These are phyloP conservation scores for Tulasnella calospora DNA, from an alignment of 768 basidiomycete genomes.

Conservation along the genomic window DNA sequence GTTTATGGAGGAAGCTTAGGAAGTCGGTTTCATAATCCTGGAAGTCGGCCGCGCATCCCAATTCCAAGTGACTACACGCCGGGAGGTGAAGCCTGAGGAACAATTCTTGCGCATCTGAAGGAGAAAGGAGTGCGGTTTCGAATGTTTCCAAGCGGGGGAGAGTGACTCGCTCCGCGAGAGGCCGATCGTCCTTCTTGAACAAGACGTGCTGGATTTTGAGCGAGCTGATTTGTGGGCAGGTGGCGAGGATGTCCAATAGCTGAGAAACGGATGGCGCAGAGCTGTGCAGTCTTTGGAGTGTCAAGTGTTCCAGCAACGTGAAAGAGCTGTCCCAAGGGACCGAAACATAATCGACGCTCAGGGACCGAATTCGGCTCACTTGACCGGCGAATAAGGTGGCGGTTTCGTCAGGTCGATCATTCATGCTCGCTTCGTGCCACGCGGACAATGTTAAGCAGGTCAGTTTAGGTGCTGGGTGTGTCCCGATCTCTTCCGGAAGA, in stretches of 20 bases:
- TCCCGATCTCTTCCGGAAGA: neutral
- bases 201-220: neutral
- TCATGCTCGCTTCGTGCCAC: neutral
- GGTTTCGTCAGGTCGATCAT: neutral
- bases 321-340: neutral
- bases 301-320: neutral
- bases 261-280: neutral
- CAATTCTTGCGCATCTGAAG: neutral
- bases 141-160: neutral
- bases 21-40: neutral
- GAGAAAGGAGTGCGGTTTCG: neutral
- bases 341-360: neutral
- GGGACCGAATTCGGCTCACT: neutral
- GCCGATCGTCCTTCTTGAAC: neutral
- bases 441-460: neutral
- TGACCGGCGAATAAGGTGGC: neutral
- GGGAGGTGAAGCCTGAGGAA: neutral
- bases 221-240: neutral
- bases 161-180: neutral
- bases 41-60: neutral
- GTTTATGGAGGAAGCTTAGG: neutral
- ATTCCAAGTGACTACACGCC: neutral
- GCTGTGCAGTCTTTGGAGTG: neutral
- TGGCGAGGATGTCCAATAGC: neutral
- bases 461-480: neutral